Base-by-base conservation (phyloP, 2,329 filamentous ascomycete species). In the Fusarium stilboides region DNA sequence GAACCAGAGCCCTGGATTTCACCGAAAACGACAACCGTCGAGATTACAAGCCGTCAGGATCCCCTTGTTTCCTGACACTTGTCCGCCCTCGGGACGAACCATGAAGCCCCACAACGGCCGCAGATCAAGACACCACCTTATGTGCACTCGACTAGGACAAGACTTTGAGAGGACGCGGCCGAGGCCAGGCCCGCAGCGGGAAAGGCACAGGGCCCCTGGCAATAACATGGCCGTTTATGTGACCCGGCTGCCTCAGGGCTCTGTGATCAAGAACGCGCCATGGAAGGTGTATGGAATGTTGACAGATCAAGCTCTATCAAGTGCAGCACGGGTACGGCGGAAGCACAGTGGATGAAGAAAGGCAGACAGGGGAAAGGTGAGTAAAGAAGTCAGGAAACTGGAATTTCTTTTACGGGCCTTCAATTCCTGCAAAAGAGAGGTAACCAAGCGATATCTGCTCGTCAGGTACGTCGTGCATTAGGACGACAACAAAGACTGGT, bases 91-190 rank as follows among this genome's bases (percentile, higher is more conserved):
- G 76, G 77, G 75, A 80, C 76, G 77, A 80, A 80, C 77, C 74
- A 80, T 75, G 65, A 75, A 52, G 77, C 74, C 77, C 80, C 78
- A 80, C 80, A 76, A 64, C 73, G 80, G 79, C 78, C 79, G 80
- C 80, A 80, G 75, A 77, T 78, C 76, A 72, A 77, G 76, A 69
- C 77, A 74, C 78, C 76, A 70, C 68, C 68, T 73, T 68, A 68
- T 73, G 64, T 68, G 58, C 63, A 57, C 65, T 71, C 43, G 58
- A 71, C 67, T 67, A 57, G 68, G 59, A 65, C 52, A 65, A 71
- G 53, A 53, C 62, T 60, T 65, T 60, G 50, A 64, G 61, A 62
- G 62, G 65, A 58, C 56, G 57, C 56, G 73, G 61, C 68, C 64
- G 62, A 70, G 72, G 70, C 72, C 72, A 65, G 74, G 72, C 69